A percentile compares a stretch with the other conserved stretches of the same genome.
Evolutionary conservation across 495 filamentous ascomycete genomes (phyloP).

Genomic region (Tuber magnatum): DNA sequence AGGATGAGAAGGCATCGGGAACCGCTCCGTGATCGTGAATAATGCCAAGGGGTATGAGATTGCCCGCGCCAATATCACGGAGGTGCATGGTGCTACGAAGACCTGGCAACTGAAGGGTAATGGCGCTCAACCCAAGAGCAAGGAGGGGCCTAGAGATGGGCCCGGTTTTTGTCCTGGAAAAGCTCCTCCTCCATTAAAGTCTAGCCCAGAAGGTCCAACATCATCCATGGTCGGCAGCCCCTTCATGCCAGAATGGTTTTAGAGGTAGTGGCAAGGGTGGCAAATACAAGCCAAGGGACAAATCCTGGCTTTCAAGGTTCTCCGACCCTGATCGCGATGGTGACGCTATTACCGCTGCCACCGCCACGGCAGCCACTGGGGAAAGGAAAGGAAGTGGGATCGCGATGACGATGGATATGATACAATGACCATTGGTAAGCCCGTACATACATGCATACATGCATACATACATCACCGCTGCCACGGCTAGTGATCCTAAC

Average conservation of each 20-base stretch:
- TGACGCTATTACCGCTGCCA: not conserved
- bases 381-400: not conserved
- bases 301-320: not conserved
- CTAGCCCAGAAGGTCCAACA: not conserved
- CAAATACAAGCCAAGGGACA: not conserved
- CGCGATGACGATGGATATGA: not conserved
- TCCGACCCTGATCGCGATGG: not conserved
- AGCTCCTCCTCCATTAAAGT: not conserved
- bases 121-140: not conserved
- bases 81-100: not conserved
- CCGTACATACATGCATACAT: no score
- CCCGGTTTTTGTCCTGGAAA: not conserved
- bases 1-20: constrained; percentile 56
- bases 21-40: constrained; percentile 58
- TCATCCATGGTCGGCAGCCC: not conserved
- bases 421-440: not conserved
- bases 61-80: constrained; percentile 58
- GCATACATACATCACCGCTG: not conserved
- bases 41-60: constrained; percentile 58
- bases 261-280: not conserved
- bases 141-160: not conserved
- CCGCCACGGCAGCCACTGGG: not conserved
- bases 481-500: not conserved
- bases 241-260: not conserved
- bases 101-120: not conserved